Conservation (phyloP, 305 asterid genomes). For the Petunia hybrid region DNA sequence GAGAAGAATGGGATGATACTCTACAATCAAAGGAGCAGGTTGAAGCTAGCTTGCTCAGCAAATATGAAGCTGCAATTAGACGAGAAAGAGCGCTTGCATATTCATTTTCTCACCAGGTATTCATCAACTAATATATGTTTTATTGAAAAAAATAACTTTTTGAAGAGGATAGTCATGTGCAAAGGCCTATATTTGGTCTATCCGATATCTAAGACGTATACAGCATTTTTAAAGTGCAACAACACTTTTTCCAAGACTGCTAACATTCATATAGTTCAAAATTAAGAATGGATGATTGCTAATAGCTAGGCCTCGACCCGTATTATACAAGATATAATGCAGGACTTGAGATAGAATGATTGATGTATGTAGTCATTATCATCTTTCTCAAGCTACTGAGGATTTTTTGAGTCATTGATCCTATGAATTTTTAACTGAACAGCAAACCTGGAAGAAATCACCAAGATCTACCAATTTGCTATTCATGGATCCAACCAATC, state of each 20-base stretch:
- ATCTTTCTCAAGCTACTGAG: background rate
- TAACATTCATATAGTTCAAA: background rate
- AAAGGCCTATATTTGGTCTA: background rate
- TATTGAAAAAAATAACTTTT: too few species aligned
- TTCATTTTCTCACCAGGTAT: constrained; percentile 96
- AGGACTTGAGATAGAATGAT: background rate
- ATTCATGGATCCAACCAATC: constrained; percentile 96
- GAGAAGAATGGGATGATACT: constrained; percentile 93
- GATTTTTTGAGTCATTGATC: background rate
- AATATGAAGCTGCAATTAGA: constrained; percentile 88
- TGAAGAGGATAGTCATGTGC: background rate
- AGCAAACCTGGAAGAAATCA: constrained; percentile 96
- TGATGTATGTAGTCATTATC: background rate
- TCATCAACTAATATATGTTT: background rate
- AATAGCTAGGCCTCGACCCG: constrained; percentile 6
- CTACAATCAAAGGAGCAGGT: constrained; percentile 80
- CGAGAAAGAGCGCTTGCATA: constrained; percentile 97
- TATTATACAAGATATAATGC: background rate
- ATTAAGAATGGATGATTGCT: background rate
- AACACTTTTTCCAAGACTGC: background rate
- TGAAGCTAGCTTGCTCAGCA: constrained; percentile 80
- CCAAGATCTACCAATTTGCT: constrained; percentile 68
- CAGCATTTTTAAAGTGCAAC: background rate
- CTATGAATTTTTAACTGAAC: constrained; percentile 33
- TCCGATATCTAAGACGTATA: background rate